These are phyloP conservation scores for Cymbopogon flexuosus DNA, from an alignment of 202 grass and related monocot genomes.

Conservation along the genomic window DNA sequence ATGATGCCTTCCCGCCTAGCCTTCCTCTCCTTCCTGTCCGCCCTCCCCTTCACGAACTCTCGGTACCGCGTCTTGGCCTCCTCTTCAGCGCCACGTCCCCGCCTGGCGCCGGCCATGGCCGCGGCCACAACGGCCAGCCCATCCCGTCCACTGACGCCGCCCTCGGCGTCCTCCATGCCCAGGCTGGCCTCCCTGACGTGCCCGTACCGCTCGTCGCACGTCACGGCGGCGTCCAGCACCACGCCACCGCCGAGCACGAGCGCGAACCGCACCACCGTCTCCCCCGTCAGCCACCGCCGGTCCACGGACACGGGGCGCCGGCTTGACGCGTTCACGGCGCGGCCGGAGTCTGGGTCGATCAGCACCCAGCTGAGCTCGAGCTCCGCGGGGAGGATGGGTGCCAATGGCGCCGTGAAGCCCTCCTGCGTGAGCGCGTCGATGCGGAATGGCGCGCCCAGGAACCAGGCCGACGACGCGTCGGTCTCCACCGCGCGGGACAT, in stretches of 20 bases:
- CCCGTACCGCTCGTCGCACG: slow-evolving; percentile 39
- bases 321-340: slow-evolving; percentile 54
- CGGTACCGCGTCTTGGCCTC: slow-evolving; percentile 21
- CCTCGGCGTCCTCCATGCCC: slow-evolving; percentile 42
- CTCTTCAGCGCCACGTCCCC: slow-evolving; percentile 4
- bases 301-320: slow-evolving; percentile 48
- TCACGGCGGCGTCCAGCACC: slow-evolving; percentile 38
- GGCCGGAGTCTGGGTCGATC: slow-evolving; percentile 40
- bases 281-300: slow-evolving; percentile 48
- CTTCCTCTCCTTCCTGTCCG: slow-evolving; percentile 39
- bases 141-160: slow-evolving; percentile 44
- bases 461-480: slow-evolving; percentile 54
- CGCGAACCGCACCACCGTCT: slow-evolving; percentile 48
- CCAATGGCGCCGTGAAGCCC: neutral
- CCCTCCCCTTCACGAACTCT: slow-evolving; percentile 43
- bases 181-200: slow-evolving; percentile 52
- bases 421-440: slow-evolving; percentile 57
- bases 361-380: slow-evolving; percentile 72
- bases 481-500: slow-evolving; percentile 66
- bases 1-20: slow-evolving; percentile 36
- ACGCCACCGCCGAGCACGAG: slow-evolving; percentile 26
- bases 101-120: slow-evolving; percentile 31
- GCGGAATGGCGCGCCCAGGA: slow-evolving; percentile 67
- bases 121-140: slow-evolving; percentile 40
- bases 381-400: slow-evolving; percentile 6